These are phyloP conservation scores for Stropharia rugosoannulata DNA, from an alignment of 768 basidiomycete genomes.

Conservation along the genomic window DNA sequence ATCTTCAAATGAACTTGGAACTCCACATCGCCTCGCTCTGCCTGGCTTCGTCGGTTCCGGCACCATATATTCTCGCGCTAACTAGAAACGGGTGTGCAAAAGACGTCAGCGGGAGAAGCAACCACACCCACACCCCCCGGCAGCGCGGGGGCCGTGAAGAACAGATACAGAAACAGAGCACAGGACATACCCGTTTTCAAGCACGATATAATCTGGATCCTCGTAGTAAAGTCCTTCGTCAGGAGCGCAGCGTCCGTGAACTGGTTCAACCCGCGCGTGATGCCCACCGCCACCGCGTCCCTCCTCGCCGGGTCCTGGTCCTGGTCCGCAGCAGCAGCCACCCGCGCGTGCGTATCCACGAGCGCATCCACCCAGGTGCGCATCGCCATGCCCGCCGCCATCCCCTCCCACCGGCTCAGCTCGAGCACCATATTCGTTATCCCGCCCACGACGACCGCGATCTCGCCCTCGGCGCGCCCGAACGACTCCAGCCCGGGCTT, in stretches of 20 bases:
- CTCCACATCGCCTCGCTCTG: conserved; percentile 52
- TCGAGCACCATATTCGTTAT: conserved; percentile 54
- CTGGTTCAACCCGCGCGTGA: conserved; percentile 51
- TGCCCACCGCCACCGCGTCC: conserved; percentile 44
- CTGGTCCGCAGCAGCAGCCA: no score
- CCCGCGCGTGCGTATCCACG: conserved; percentile 33
- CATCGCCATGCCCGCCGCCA: conserved; percentile 57
- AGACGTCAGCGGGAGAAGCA: not conserved
- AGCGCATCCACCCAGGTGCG: conserved; percentile 52
- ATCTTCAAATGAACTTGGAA: conserved; percentile 50
- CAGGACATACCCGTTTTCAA: conserved; percentile 51
- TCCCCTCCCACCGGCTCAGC: conserved; percentile 55
- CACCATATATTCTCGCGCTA: conserved; percentile 45
- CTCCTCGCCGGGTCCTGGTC: conserved; percentile 31
- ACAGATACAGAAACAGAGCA: no score
- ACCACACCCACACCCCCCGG: no score
- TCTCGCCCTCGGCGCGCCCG: conserved; percentile 46
- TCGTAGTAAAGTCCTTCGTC: conserved; percentile 53
- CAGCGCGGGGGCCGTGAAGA: no score
- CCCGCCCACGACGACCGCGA: conserved; percentile 48
- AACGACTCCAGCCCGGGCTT: conserved; percentile 46
- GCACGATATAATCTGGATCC: conserved; percentile 52
- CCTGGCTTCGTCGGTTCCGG: conserved; percentile 48
- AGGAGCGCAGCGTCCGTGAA: conserved; percentile 47
- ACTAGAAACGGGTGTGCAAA: conserved; percentile 32